Conservation (phyloP, 345 rosid genomes). For the Eucalyptus albens region DNA sequence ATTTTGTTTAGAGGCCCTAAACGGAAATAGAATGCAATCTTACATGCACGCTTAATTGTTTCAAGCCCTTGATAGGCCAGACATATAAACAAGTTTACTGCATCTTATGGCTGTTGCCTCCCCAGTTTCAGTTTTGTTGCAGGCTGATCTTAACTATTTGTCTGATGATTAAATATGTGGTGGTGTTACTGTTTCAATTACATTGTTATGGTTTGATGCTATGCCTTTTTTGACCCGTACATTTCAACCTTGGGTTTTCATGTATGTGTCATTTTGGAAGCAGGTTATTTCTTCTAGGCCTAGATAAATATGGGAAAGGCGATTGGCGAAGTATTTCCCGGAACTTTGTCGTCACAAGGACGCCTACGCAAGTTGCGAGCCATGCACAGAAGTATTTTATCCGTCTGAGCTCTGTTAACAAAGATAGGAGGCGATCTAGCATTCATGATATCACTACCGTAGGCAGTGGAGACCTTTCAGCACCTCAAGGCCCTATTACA, state of each 20-base stretch:
- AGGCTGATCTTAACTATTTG: neutral
- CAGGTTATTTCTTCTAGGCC: slow-evolving; percentile 9
- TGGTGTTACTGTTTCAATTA: neutral
- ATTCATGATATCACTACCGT: slow-evolving; percentile 8
- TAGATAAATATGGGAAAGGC: slow-evolving; percentile 8
- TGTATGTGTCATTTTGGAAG: neutral
- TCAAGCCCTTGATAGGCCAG: neutral
- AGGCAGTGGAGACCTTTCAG: neutral
- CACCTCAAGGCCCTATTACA: neutral
- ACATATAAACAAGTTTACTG: neutral
- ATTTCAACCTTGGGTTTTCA: neutral
- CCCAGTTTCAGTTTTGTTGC: neutral
- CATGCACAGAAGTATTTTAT: slow-evolving; percentile 15
- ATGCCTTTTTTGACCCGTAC: neutral
- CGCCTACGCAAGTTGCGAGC: slow-evolving; percentile 10
- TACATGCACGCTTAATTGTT: neutral
- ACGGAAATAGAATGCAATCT: neutral
- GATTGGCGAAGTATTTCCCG: slow-evolving; percentile 14
- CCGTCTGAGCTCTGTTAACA: slow-evolving; percentile 3
- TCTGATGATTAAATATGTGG: neutral
- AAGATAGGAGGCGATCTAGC: slow-evolving; percentile 8
- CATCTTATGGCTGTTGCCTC: neutral
- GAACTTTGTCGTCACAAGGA: slow-evolving; percentile 6
- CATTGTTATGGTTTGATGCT: neutral
- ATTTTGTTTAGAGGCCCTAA: neutral